These are phyloP conservation scores for Nicotiana noctiflora DNA, from an alignment of 257 asterid species.

Conservation along the genomic window DNA sequence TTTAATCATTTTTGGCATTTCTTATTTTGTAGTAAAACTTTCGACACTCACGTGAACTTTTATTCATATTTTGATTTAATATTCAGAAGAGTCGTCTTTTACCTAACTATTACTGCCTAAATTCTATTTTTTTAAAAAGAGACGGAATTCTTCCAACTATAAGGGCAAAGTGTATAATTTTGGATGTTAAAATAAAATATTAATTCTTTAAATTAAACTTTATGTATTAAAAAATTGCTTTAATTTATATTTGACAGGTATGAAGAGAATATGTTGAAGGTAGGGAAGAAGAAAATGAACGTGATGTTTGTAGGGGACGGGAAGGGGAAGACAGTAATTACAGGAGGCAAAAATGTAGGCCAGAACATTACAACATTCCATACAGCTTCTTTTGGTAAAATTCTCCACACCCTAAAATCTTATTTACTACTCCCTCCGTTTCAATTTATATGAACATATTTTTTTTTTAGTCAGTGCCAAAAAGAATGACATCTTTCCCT, in stretches of 20 bases:
- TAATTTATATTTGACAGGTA: conserved; percentile 35
- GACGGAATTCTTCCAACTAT: neutral
- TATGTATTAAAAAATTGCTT: no score
- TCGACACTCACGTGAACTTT: neutral
- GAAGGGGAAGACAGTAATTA: conserved; percentile 75
- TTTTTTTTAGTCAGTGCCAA: no score
- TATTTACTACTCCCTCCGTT: no score
- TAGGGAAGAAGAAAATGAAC: conserved; percentile 83
- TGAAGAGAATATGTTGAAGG: conserved; percentile 59
- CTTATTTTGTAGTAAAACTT: neutral
- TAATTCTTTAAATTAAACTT: no score
- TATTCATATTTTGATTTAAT: neutral
- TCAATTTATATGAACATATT: no score
- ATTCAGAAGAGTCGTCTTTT: neutral
- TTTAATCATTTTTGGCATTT: neutral
- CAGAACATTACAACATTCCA: conserved; percentile 76
- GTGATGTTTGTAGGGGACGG: conserved; percentile 93
- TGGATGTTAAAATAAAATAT: neutral
- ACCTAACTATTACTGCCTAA: neutral
- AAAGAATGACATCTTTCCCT: no score
- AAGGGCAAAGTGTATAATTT: neutral
- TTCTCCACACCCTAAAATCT: neutral
- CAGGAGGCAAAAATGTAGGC: conserved; percentile 64
- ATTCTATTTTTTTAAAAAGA: neutral
- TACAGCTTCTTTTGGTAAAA: conserved; percentile 82